phyloP scores from a whole-genome alignment of 2,329 filamentous ascomycete genomes.

The Ophiostoma himal-ulmi region DNA sequence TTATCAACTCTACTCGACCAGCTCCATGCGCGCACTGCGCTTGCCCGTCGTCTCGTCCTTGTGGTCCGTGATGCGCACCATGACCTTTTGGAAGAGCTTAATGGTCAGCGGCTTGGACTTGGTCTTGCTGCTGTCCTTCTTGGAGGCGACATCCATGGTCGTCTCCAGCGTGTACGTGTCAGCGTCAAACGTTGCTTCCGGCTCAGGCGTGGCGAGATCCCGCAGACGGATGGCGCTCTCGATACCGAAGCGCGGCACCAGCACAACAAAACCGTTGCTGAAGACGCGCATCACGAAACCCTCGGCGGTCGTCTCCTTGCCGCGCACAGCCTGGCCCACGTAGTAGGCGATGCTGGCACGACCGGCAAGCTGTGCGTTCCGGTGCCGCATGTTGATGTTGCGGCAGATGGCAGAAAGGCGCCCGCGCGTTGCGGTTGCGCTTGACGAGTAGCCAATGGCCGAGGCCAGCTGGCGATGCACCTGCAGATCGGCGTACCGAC shows the following conservation, averaged over 20 bases:
- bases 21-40: conserved; percentile 75
- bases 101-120: conserved; percentile 53
- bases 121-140: conserved; percentile 22
- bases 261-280: conserved; percentile 93
- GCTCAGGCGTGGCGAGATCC: conserved; percentile 67
- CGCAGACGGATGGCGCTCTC: conserved; percentile 83
- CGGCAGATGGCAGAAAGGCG: conserved; percentile 91
- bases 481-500: conserved; percentile 93
- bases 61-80: conserved; percentile 82
- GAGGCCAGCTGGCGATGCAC: conserved; percentile 75
- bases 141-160: conserved; percentile 25
- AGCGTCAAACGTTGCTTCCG: conserved; percentile 75
- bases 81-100: conserved; percentile 88
- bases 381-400: conserved; percentile 96
- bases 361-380: conserved; percentile 93
- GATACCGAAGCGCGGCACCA: conserved; percentile 92
- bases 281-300: conserved; percentile 97
- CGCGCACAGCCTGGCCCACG: conserved; percentile 91
- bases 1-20: conserved; percentile 39
- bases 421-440: conserved; percentile 70
- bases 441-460: conserved; percentile 90
- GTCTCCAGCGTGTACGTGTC: conserved; percentile 74
- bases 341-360: conserved; percentile 96
- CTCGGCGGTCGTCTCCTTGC: conserved; percentile 58
- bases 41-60: conserved; percentile 96